Conservation (phyloP, 257 asterid genomes). For the Solanum rostratum region DNA sequence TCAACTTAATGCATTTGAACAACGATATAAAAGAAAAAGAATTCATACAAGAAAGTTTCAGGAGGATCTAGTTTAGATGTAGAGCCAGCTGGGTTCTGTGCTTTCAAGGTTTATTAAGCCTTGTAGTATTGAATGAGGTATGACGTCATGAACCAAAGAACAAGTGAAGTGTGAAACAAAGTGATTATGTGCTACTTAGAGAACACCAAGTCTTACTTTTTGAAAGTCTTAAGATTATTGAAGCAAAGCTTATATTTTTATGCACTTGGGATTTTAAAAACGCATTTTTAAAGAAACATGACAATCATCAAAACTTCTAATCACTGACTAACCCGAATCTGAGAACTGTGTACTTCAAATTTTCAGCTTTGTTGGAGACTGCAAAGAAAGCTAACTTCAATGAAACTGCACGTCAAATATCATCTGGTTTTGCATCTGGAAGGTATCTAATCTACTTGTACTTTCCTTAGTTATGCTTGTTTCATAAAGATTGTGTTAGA, state of each 20-base stretch:
- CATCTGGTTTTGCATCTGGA: constrained; percentile 77
- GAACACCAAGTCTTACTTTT: not conserved
- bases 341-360: not conserved
- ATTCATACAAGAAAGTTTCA: not conserved
- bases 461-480: not conserved
- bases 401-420: constrained; percentile 43
- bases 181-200: not conserved
- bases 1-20: not conserved
- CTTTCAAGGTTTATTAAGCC: not conserved
- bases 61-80: not conserved
- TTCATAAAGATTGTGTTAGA: not conserved
- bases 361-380: constrained; percentile 83
- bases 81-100: not conserved
- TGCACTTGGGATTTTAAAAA: not conserved
- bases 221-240: not conserved
- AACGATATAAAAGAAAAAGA: not conserved
- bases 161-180: not conserved
- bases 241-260: not conserved
- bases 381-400: constrained; percentile 66
- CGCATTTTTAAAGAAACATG: not conserved
- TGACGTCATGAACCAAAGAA: not conserved
- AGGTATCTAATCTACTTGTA: constrained; percentile 30
- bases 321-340: not conserved
- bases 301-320: not conserved
- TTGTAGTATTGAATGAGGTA: not conserved